These are phyloP conservation scores for Aspergillus fischeri DNA, from an alignment of 2,329 filamentous ascomycete species.

Conservation along the genomic window DNA sequence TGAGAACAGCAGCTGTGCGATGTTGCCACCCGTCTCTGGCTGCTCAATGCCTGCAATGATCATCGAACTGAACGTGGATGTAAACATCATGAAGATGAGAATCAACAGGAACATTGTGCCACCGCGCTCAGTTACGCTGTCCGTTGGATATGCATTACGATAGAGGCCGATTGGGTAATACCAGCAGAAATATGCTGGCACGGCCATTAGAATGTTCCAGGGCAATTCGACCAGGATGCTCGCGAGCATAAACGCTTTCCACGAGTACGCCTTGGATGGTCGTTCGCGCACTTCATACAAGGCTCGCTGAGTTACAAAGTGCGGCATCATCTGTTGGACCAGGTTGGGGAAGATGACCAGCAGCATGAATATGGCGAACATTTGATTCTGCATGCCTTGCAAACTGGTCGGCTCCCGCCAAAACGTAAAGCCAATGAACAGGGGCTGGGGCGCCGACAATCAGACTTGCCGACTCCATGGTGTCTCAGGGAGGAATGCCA, in stretches of 20 bases:
- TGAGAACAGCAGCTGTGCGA: slow-evolving; percentile 56
- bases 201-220: slow-evolving; percentile 56
- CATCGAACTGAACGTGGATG: slow-evolving; percentile 68
- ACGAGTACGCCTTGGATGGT: slow-evolving; percentile 65
- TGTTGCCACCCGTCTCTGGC: slow-evolving; percentile 59
- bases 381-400: slow-evolving; percentile 83
- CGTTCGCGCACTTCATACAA: slow-evolving; percentile 56
- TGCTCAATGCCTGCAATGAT: slow-evolving; percentile 65
- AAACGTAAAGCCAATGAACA: slow-evolving; percentile 83
- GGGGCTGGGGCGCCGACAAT: slow-evolving; percentile 40
- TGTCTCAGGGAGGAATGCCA: slow-evolving; percentile 46
- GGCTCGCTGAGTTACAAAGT: slow-evolving; percentile 52
- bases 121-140: slow-evolving; percentile 47
- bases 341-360: slow-evolving; percentile 66
- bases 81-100: slow-evolving; percentile 65
- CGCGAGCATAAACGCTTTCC: slow-evolving; percentile 64
- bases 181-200: slow-evolving; percentile 57
- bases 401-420: slow-evolving; percentile 67
- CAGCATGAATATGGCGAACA: slow-evolving; percentile 83
- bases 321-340: slow-evolving; percentile 50
- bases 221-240: slow-evolving; percentile 67
- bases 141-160: slow-evolving; percentile 31
- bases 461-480: background rate
- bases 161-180: slow-evolving; percentile 59
- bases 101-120: slow-evolving; percentile 61